phyloP scores from a whole-genome alignment of 2,329 filamentous ascomycete species.

The Taxawa tesnikishii region DNA sequence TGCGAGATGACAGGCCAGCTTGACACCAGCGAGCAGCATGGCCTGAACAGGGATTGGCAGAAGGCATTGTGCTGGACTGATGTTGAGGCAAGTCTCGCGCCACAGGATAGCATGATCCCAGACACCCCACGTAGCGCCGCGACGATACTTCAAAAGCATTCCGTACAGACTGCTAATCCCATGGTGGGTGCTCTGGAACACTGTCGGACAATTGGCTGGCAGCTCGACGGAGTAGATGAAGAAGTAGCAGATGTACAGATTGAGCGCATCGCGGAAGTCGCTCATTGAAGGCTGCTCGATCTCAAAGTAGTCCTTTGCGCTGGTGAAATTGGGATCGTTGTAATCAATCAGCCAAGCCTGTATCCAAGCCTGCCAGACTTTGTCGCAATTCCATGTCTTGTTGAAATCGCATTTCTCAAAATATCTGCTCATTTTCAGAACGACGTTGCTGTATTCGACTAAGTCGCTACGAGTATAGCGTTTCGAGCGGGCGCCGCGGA shows the following conservation, averaged over 20 bases:
- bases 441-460: constrained; percentile 33
- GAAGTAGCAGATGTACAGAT: constrained; percentile 27
- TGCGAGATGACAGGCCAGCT: constrained; percentile 26
- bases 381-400: constrained; percentile 33
- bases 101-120: constrained; percentile 47
- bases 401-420: constrained; percentile 38
- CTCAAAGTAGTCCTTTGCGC: constrained; percentile 16
- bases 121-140: constrained; percentile 41
- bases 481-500: constrained; percentile 37
- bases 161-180: constrained; percentile 43
- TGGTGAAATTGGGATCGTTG: constrained; percentile 23
- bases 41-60: constrained; percentile 27
- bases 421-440: constrained; percentile 37
- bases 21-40: constrained; percentile 25
- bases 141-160: constrained; percentile 43
- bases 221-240: constrained; percentile 39
- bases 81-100: constrained; percentile 28
- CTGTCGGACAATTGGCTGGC: constrained; percentile 35
- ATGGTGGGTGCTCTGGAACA: constrained; percentile 46
- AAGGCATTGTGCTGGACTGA: constrained; percentile 27
- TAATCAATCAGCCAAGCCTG: constrained; percentile 35
- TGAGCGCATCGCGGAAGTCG: constrained; percentile 19
- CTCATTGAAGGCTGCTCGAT: constrained; percentile 21
- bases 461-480: constrained; percentile 30
- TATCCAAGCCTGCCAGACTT: constrained; percentile 33